Percentiles rank a stretch among this genome's conserved stretches.
Conservation (phyloP, 345 rosid species). For the Moricandia arvensis region DNA sequence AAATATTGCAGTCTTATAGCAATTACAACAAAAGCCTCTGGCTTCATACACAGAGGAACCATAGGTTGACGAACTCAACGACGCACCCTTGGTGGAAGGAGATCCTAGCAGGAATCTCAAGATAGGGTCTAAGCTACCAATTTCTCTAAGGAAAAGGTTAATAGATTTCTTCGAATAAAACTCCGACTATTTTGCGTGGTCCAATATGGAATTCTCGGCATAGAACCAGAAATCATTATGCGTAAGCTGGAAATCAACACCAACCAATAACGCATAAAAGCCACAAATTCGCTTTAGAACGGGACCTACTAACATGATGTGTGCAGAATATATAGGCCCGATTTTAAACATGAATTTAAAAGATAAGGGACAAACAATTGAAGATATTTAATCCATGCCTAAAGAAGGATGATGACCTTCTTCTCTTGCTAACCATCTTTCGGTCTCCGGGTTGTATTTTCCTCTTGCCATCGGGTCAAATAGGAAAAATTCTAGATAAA, state of each 20-base stretch:
- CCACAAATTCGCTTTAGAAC: no score
- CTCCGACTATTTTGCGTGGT: neutral
- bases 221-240: neutral
- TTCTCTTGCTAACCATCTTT: no score
- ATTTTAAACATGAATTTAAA: no score
- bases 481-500: no score
- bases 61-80: neutral
- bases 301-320: no score
- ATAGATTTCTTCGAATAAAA: no score
- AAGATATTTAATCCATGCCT: no score
- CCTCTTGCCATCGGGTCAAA: no score
- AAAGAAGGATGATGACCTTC: no score
- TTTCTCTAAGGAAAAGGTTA: neutral
- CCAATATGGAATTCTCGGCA: neutral
- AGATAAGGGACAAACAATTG: no score
- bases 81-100: neutral
- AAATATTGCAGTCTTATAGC: neutral
- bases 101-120: neutral
- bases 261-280: neutral
- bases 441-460: no score
- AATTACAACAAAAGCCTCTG: neutral
- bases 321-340: no score
- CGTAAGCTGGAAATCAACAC: neutral
- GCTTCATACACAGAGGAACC: neutral
- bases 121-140: neutral